A percentile compares a stretch with the other conserved stretches of the same genome.
Evolutionary conservation across 352 stramenopile species (phyloP).

Genomic region (Pythium chondricola): DNA sequence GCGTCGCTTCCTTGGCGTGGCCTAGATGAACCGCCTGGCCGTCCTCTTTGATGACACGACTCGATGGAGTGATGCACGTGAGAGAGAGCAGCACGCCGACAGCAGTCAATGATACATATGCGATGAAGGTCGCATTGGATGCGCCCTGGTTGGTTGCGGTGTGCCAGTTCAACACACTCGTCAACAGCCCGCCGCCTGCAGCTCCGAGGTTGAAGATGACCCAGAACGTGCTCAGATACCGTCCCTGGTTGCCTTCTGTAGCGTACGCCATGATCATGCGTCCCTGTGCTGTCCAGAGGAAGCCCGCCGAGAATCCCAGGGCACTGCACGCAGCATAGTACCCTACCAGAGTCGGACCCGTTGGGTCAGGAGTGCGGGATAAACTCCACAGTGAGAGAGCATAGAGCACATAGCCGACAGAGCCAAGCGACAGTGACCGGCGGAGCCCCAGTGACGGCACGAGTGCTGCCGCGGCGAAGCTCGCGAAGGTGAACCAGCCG

Average conservation of each 20-base stretch:
- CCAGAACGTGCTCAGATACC: conserved; percentile 69
- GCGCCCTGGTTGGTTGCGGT: background rate
- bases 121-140: conserved; percentile 39
- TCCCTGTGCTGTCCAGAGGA: conserved; percentile 78
- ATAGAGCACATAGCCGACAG: conserved; percentile 55
- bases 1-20: background rate
- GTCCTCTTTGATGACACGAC: conserved; percentile 22
- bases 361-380: background rate
- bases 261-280: conserved; percentile 60
- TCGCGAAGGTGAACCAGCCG: conserved; percentile 47
- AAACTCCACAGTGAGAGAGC: conserved; percentile 39
- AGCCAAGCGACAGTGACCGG: conserved; percentile 40
- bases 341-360: background rate
- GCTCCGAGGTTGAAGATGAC: conserved; percentile 76
- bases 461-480: conserved; percentile 35
- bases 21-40: conserved; percentile 8
- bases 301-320: conserved; percentile 49
- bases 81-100: conserved; percentile 33
- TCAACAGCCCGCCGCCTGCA: conserved; percentile 50
- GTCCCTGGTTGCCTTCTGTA: conserved; percentile 31
- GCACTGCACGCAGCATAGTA: conserved; percentile 28
- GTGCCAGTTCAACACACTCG: conserved; percentile 42
- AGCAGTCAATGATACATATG: conserved; percentile 56
- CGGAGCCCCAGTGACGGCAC: conserved; percentile 41
- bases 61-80: conserved; percentile 27